Base-by-base conservation (phyloP, 1,284 basidiomycete genomes). In the Trichosporon sp. region DNA sequence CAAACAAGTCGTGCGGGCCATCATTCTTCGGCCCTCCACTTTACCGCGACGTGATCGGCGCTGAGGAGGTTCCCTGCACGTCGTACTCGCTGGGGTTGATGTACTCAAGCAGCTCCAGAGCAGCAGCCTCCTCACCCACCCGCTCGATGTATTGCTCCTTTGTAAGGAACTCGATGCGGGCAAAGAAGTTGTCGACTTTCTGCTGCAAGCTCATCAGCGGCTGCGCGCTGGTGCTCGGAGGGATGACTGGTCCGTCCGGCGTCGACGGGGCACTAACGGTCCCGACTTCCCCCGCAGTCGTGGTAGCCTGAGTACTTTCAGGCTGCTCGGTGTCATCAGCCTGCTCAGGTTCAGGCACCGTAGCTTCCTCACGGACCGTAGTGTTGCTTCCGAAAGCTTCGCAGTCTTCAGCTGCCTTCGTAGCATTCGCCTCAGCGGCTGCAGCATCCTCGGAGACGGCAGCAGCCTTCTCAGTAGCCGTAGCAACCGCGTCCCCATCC, bases 11-110 rank as follows among this genome's bases (percentile, higher is more conserved):
- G 48, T 51, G 48, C 21, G 35, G 6, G 19, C 19, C 51, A 10
- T 54, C 21, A 16, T 54, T 54, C 51, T 54, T 54, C 51, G 51
- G 8, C 19, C 51, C 51, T 54, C 51, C 51, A 54, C 51, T 54
- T 54, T 46, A 46, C 14, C 43, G 1, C 43, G 40, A 11, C 40
- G 16, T 6, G 43, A 46, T 46, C 32, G 16, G 21, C 4, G 31
- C 10, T 31, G 16, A 35, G 6, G 14, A 5, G 1, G 32, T 7
- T 37, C 16, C 32, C 4, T 6, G 4, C 1, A 37, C 7, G 14
- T 35, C 59, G 32, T 37, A 63, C 32, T 63, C 32, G 31, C 16
- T 63, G 3, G 31, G 16, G 7, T 35, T 14, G 59, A 37, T 32
- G 14, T 35, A n/a, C 16, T n/a, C 16, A 10, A n/a, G 31, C 32